phyloP scores from a whole-genome alignment of 495 filamentous ascomycete genomes.

The Aspergillus homomorphus region DNA sequence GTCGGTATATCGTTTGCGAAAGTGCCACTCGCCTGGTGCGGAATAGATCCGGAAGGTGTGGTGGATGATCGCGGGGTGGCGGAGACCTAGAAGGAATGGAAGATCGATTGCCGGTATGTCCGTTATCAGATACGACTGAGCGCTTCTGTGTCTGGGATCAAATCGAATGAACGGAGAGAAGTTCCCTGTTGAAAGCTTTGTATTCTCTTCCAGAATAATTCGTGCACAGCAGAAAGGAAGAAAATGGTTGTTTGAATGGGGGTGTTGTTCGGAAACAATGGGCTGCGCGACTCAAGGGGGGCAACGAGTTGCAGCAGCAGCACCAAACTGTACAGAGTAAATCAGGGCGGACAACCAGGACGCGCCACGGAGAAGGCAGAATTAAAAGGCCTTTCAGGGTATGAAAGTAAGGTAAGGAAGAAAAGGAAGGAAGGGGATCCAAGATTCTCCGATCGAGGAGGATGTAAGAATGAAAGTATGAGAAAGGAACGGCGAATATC shows the following conservation, averaged over 20 bases:
- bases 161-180: constrained; percentile 16
- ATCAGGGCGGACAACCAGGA: constrained; percentile 43
- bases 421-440: constrained; percentile 32
- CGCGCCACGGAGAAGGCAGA: constrained; percentile 29
- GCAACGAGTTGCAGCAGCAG: constrained; percentile 22
- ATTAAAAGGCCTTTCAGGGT: constrained; percentile 19
- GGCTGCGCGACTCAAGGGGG: constrained; percentile 24
- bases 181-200: not conserved
- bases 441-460: constrained; percentile 46
- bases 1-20: constrained; percentile 9
- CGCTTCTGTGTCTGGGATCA: not conserved
- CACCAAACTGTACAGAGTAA: constrained; percentile 16
- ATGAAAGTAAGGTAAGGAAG: constrained; percentile 40
- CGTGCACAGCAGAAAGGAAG: constrained; percentile 28
- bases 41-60: constrained; percentile 28
- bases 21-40: constrained; percentile 13
- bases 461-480: constrained; percentile 33
- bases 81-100: constrained; percentile 30
- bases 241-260: constrained; percentile 12
- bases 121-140: constrained; percentile 27
- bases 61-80: constrained; percentile 34
- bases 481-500: constrained; percentile 26
- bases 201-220: constrained; percentile 16
- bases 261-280: constrained; percentile 11
- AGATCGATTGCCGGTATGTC: constrained; percentile 33